Percentiles rank a stretch among this genome's conserved stretches.
These are phyloP conservation scores for Punctularia strigosozonata DNA, from an alignment of 768 basidiomycete species.

Conservation along the genomic window DNA sequence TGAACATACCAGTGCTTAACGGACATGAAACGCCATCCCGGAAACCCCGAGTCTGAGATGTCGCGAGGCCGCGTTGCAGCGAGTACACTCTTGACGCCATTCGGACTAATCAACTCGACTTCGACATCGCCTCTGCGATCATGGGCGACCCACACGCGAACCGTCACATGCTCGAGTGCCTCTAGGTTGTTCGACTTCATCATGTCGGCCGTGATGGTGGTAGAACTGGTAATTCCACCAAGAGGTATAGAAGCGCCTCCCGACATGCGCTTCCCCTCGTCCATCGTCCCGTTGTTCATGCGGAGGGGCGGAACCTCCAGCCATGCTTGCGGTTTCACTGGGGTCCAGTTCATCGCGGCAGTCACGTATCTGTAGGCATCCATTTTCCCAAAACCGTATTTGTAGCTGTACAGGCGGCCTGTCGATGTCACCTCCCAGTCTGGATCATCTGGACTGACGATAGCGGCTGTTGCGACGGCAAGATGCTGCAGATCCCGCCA, in stretches of 20 bases:
- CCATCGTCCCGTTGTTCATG: conserved; percentile 48
- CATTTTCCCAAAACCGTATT: conserved; percentile 89
- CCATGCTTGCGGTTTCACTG: conserved; percentile 94
- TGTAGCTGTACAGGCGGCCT: conserved; percentile 71
- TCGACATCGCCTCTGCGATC: conserved; percentile 82
- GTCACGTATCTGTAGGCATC: conserved; percentile 77
- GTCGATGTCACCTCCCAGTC: conserved; percentile 83
- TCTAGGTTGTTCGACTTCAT: conserved; percentile 73
- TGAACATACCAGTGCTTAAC: conserved; percentile 86
- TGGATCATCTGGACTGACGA: conserved; percentile 80
- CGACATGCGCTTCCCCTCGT: conserved; percentile 34
- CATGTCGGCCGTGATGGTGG: conserved; percentile 56
- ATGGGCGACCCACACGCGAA: conserved; percentile 88
- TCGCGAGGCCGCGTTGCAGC: conserved; percentile 65
- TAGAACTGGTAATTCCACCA: conserved; percentile 52
- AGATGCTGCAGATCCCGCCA: conserved; percentile 97
- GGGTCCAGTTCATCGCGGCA: conserved; percentile 69
- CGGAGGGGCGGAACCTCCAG: conserved; percentile 64
- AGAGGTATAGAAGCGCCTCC: conserved; percentile 58
- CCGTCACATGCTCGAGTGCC: conserved; percentile 81
- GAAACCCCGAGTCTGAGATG: conserved; percentile 52
- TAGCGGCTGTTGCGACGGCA: conserved; percentile 61
- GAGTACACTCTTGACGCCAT: conserved; percentile 75
- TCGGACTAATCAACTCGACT: conserved; percentile 78
- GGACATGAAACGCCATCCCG: conserved; percentile 98